Conservation (phyloP, 1,284 basidiomycete species). For the Irpex sp. region DNA sequence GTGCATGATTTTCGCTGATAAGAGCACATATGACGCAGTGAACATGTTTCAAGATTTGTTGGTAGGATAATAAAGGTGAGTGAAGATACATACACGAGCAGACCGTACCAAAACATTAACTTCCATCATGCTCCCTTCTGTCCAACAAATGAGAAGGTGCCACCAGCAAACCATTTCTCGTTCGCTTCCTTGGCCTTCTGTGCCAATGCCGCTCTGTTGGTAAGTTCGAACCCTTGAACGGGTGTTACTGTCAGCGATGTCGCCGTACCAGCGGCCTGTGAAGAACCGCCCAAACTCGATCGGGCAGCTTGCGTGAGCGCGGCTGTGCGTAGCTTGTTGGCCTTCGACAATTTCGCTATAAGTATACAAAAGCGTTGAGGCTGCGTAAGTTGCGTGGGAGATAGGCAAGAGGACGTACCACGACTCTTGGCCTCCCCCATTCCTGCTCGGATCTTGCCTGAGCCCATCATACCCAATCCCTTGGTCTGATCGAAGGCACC, state of each 20-base stretch:
- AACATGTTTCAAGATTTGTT: too few relatives aligned
- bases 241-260: conserved; percentile 95
- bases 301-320: conserved; percentile 74
- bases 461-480: conserved; percentile 96
- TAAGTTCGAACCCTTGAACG: conserved; percentile 92
- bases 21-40: too few relatives aligned
- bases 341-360: conserved; percentile 86
- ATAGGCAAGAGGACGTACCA: conserved; percentile 46
- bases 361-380: conserved; percentile 1
- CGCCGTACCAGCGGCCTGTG: conserved; percentile 77
- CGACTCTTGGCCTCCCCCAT: conserved; percentile 84
- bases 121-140: conserved; percentile 49
- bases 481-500: conserved; percentile 96
- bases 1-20: too few relatives aligned
- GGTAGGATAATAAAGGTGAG: too few relatives aligned
- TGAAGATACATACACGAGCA: not conserved
- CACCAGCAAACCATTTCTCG: conserved; percentile 87
- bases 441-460: conserved; percentile 86
- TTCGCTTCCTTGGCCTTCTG: conserved; percentile 89
- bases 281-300: conserved; percentile 25
- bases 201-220: conserved; percentile 75
- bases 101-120: not conserved
- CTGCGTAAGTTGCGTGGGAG: not conserved
- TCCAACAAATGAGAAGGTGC: conserved; percentile 78
- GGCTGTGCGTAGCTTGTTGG: conserved; percentile 88